phyloP scores from a whole-genome alignment of 75 land plant species.

The Cupressus sempervirens region DNA sequence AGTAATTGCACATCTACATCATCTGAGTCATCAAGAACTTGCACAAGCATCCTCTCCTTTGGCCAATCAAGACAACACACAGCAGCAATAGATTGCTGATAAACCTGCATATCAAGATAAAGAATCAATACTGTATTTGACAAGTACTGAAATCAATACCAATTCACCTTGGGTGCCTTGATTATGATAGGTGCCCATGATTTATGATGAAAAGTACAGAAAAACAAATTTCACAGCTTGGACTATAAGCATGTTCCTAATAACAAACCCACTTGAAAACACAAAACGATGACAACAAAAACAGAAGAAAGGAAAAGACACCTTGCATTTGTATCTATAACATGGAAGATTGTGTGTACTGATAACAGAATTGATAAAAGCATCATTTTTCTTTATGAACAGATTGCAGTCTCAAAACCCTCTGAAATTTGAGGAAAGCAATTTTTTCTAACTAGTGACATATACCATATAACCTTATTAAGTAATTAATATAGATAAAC shows the following conservation, averaged over 20 bases:
- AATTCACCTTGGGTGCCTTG: not conserved
- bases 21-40: conserved; percentile 69
- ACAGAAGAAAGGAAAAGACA: not conserved
- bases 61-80: conserved; percentile 66
- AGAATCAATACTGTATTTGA: not conserved
- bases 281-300: not conserved
- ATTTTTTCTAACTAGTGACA: not conserved
- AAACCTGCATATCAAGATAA: conserved; percentile 36
- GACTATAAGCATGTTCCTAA: not conserved
- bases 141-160: not conserved
- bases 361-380: not conserved
- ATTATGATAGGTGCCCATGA: not conserved
- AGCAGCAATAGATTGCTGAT: conserved; percentile 65
- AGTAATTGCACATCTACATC: conserved; percentile 43
- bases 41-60: conserved; percentile 54
- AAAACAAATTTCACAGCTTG: not conserved
- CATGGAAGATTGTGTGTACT: not conserved
- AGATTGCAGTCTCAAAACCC: not conserved
- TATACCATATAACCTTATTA: not conserved
- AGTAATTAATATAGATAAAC: not conserved
- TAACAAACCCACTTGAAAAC: not conserved
- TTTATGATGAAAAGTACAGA: not conserved
- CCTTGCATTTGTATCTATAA: not conserved
- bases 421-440: not conserved
- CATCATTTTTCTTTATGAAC: not conserved